These are phyloP conservation scores for Juncus effusus DNA, from an alignment of 176 grass and related monocot species.

Conservation along the genomic window DNA sequence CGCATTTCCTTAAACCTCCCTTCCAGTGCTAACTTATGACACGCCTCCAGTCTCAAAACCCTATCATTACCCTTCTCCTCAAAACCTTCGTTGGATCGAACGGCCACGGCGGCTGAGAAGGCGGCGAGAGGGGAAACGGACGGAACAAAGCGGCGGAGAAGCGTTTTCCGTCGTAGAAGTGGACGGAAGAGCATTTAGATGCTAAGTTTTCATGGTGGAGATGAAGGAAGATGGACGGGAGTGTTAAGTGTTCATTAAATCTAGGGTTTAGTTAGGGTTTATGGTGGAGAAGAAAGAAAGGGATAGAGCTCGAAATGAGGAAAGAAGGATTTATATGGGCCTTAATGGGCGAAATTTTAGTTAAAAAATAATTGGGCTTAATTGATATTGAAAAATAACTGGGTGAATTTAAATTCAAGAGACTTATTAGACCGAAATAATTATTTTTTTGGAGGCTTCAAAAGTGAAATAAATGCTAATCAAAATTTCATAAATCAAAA, in stretches of 20 bases:
- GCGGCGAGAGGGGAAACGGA: background rate
- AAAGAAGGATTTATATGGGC: background rate
- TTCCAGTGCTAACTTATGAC: constrained; percentile 45
- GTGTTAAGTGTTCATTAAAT: background rate
- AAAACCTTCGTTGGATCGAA: background rate
- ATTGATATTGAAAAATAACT: background rate
- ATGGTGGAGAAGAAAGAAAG: background rate
- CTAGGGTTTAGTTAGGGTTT: background rate
- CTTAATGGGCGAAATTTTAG: background rate
- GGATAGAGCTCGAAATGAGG: background rate
- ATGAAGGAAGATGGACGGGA: background rate
- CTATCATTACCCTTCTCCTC: constrained; percentile 4
- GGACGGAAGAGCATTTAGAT: constrained; percentile 16
- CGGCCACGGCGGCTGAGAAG: background rate
- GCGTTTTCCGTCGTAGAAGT: constrained; percentile 3
- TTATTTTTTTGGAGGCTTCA: too few species aligned
- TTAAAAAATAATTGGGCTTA: background rate
- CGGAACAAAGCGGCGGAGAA: background rate
- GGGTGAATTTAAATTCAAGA: too few species aligned
- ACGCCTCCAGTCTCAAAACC: constrained; percentile 35
- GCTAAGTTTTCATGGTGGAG: constrained; percentile 7
- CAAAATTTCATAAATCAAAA: too few species aligned
- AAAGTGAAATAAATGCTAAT: too few species aligned
- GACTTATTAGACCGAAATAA: too few species aligned
- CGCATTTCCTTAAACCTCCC: constrained; percentile 57